Conservation (phyloP, 345 rosid species). For the Populus ilicifolia region DNA sequence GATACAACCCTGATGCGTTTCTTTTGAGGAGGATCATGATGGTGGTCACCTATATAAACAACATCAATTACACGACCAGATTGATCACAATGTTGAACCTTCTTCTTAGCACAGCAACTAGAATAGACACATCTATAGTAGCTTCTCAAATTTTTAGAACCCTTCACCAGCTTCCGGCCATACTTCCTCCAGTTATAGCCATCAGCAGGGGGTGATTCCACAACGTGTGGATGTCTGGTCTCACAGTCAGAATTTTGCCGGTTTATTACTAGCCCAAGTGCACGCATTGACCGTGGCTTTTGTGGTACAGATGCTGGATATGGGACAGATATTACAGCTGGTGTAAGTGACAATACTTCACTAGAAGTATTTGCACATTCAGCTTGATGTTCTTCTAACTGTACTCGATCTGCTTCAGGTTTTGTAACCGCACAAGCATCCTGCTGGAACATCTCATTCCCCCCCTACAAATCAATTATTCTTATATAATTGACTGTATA, state of each 20-base stretch:
- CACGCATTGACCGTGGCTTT: neutral
- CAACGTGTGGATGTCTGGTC: neutral
- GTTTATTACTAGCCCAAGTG: neutral
- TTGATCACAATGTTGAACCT: slow-evolving; percentile 19
- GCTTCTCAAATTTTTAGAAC: slow-evolving; percentile 18
- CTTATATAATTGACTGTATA: neutral
- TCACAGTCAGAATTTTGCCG: neutral
- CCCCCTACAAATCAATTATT: slow-evolving; percentile 8
- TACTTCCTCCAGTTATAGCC: slow-evolving; percentile 32
- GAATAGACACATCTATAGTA: slow-evolving; percentile 25
- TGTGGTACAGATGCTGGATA: slow-evolving; percentile 2
- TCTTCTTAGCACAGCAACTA: slow-evolving; percentile 24
- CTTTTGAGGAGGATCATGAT: slow-evolving; percentile 14
- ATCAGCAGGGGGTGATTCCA: slow-evolving; percentile 1
- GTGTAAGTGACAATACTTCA: neutral
- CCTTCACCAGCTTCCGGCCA: slow-evolving; percentile 28
- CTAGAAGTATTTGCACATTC: slow-evolving; percentile 3
- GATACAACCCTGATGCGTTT: slow-evolving; percentile 6
- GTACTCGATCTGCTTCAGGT: neutral
- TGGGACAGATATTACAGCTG: neutral
- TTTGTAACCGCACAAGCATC: neutral
- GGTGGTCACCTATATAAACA: slow-evolving; percentile 19
- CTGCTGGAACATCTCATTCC: neutral
- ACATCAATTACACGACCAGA: slow-evolving; percentile 12
- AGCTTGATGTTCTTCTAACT: neutral